Evolutionary conservation across 805 yeast species (phyloP).

Genomic region (Candida multigemmis): DNA sequence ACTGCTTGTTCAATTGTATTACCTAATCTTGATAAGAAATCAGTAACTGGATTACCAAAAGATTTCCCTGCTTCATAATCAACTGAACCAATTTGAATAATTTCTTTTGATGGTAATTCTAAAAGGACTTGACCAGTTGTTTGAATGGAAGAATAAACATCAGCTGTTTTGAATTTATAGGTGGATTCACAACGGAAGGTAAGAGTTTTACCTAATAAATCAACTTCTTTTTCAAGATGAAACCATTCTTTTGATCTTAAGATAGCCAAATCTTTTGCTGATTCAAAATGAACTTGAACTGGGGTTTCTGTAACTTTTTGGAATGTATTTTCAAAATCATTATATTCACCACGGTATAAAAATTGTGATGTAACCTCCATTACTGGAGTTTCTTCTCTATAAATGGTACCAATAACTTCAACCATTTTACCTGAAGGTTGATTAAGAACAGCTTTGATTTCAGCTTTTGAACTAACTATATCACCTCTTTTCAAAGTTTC

Average conservation of each 20-base stretch:
- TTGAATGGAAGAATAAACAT: slow-evolving; percentile 67
- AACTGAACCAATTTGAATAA: slow-evolving; percentile 73
- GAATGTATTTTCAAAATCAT: slow-evolving; percentile 87
- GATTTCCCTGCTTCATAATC: slow-evolving; percentile 86
- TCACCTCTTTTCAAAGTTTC: slow-evolving; percentile 85
- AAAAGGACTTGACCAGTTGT: slow-evolving; percentile 80
- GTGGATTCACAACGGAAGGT: slow-evolving; percentile 86
- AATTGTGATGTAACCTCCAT: slow-evolving; percentile 93
- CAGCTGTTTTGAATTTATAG: slow-evolving; percentile 69
- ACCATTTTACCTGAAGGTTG: slow-evolving; percentile 92
- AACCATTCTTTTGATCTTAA: slow-evolving; percentile 97
- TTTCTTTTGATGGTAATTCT: slow-evolving; percentile 89
- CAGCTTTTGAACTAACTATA: slow-evolving; percentile 72
- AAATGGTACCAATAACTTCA: slow-evolving; percentile 85
- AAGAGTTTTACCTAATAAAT: slow-evolving; percentile 69
- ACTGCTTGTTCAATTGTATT: slow-evolving; percentile 90
- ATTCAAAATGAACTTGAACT: slow-evolving; percentile 60
- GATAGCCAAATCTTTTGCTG: slow-evolving; percentile 87
- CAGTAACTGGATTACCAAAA: slow-evolving; percentile 95
- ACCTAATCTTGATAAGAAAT: slow-evolving; percentile 87
- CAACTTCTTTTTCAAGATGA: slow-evolving; percentile 63
- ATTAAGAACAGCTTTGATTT: slow-evolving; percentile 80
- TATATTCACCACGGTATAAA: slow-evolving; percentile 90
- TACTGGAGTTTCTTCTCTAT: slow-evolving; percentile 68
- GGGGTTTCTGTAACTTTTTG: slow-evolving; percentile 83